Evolutionary conservation across 495 filamentous ascomycete species (phyloP), one percentile per base, ranked within the genome.

Genomic region (Xylona heveae): DNA sequence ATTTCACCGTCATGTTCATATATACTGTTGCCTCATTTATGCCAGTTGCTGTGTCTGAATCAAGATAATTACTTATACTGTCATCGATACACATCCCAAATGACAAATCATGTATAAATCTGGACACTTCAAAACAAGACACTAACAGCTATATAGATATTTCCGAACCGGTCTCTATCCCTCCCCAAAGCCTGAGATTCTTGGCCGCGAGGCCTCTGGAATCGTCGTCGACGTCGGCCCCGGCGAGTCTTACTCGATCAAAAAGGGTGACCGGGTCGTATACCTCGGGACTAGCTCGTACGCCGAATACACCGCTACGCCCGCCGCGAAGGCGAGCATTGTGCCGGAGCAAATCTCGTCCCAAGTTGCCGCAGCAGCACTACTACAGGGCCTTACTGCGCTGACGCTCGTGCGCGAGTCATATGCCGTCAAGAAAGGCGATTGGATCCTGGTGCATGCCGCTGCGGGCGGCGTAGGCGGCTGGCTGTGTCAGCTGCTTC

Each of bases 101-200:
- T n/a, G n/a, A n/a, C n/a, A n/a, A n/a, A n/a, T n/a, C n/a, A n/a
- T n/a, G n/a, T n/a, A n/a, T n/a, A n/a, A n/a, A n/a, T n/a, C n/a
- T n/a, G n/a, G n/a, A n/a, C n/a, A n/a, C n/a, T n/a, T n/a, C n/a
- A n/a, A n/a, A 28, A 35, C 33, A 10, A n/a, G 53, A 58, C 41
- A n/a, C n/a, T n/a, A 38, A 25, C 21, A 20, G 14, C 33, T 12
- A 19, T 12, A 26, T 40, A 78, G 75, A 26, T 93, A 95, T 53
- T 91, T 84, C 70, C 81, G 85, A 41, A 73, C 68, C 6, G 88
- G 88, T 14, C 68, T 93, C 24, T 97, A 94, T 57, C 59, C 65
- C 0, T 53, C 71, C 3, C 59, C 78, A 2, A 73, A 74, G 44
- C 88, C 85, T 10, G 68, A 78, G 38, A 67, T 80, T 34, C 71